Percentiles rank a stretch among this genome's conserved stretches.
Conservation (phyloP, 2,329 filamentous ascomycete genomes). For the Penicillium sumatraense region DNA sequence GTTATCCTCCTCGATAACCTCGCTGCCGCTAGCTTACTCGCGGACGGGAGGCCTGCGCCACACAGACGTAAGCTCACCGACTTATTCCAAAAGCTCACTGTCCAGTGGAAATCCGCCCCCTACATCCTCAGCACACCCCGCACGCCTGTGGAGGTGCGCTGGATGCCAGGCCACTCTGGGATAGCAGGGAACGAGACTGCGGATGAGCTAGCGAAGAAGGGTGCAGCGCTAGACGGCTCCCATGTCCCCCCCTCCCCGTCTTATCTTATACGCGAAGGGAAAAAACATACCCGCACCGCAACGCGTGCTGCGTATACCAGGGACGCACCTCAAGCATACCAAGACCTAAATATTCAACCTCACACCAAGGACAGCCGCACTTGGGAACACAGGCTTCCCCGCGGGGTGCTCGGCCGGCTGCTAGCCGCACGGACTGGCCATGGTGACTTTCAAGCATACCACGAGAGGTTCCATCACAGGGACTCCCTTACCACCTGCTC, state of each 20-base stretch:
- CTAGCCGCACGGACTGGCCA: conserved; percentile 13
- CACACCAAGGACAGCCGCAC: neutral
- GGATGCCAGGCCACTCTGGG: neutral
- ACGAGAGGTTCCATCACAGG: conserved; percentile 8
- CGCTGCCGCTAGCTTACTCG: neutral
- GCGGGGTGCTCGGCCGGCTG: conserved; percentile 1
- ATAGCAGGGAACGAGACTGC: conserved; percentile 2
- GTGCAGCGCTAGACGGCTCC: conserved; percentile 1
- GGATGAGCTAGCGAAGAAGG: conserved; percentile 1
- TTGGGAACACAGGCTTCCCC: conserved; percentile 1
- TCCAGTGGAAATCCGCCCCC: neutral
- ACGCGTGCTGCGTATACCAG: neutral
- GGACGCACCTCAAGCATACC: conserved; percentile 1
- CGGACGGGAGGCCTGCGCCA: neutral
- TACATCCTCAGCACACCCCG: conserved; percentile 1
- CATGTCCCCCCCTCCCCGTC: neutral
- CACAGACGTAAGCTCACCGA: neutral
- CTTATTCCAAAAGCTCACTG: neutral
- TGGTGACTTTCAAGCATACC: conserved; percentile 10
- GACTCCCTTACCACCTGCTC: conserved; percentile 8
- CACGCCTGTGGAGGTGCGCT: neutral
- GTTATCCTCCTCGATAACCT: conserved; percentile 1
- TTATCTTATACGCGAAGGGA: neutral
- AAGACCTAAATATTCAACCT: conserved; percentile 3
- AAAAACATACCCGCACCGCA: neutral